Conservation (phyloP, 2,329 filamentous ascomycete species). For the Pseudohalonectria lignicola region DNA sequence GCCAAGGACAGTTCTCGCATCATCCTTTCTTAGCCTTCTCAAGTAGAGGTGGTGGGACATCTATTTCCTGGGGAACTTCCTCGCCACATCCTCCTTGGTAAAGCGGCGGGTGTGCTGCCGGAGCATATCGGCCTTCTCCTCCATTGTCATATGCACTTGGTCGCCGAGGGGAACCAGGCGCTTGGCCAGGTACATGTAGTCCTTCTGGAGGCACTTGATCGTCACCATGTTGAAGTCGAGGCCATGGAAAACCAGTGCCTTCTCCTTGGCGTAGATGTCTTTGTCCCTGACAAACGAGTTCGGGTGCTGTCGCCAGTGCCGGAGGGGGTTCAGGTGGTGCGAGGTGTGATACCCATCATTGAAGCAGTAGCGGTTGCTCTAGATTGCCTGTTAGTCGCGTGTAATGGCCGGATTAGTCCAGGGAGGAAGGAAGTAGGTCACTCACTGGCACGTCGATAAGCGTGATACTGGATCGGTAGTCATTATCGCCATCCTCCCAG, state of each 20-base stretch:
- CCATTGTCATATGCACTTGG: conserved; percentile 55
- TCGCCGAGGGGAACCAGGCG: conserved; percentile 62
- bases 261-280: conserved; percentile 51
- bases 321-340: conserved; percentile 66
- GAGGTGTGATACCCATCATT: conserved; percentile 78
- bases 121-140: conserved; percentile 53
- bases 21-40: too few relatives aligned
- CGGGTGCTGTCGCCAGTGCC: conserved; percentile 76
- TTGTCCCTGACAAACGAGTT: conserved; percentile 62
- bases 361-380: conserved; percentile 76
- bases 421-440: conserved; percentile 5
- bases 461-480: conserved; percentile 70
- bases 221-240: conserved; percentile 76
- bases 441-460: conserved; percentile 67
- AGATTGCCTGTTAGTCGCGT: background rate
- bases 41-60: too few relatives aligned
- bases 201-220: conserved; percentile 56
- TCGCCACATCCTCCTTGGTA: conserved; percentile 49
- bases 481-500: conserved; percentile 61
- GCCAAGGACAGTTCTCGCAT: too few relatives aligned
- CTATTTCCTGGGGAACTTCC: conserved; percentile 35
- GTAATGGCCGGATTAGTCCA: background rate
- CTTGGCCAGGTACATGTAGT: conserved; percentile 58
- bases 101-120: conserved; percentile 55
- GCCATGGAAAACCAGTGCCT: conserved; percentile 67